Evolutionary conservation across 2,329 filamentous ascomycete genomes (phyloP).

Genomic region (Scolecobasidium constrictum): DNA sequence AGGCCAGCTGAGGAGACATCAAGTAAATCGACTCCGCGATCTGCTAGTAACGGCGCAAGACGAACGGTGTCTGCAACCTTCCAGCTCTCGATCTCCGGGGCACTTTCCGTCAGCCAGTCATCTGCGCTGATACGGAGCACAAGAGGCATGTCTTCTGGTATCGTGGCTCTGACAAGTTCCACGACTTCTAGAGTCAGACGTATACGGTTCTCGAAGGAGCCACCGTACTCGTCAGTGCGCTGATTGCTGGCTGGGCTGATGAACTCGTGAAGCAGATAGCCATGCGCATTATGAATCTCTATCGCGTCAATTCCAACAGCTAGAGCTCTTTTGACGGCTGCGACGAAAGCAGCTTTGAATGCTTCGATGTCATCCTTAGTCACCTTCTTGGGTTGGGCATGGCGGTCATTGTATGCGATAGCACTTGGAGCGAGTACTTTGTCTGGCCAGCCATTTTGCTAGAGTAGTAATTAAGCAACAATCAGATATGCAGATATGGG

Average conservation of each 20-base stretch:
- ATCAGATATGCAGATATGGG: not conserved
- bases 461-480: no score
- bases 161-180: conserved; percentile 48
- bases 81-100: conserved; percentile 50
- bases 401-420: conserved; percentile 50
- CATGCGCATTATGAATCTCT: conserved; percentile 72
- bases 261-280: conserved; percentile 64
- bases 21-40: conserved; percentile 66
- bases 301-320: conserved; percentile 63
- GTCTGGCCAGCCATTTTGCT: conserved; percentile 43
- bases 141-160: conserved; percentile 58
- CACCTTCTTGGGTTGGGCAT: conserved; percentile 56
- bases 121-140: conserved; percentile 64
- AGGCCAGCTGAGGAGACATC: conserved; percentile 74
- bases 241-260: conserved; percentile 59
- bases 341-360: conserved; percentile 52
- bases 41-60: conserved; percentile 57
- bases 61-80: conserved; percentile 51
- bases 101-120: conserved; percentile 62
- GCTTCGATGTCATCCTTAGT: conserved; percentile 55
- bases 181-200: conserved; percentile 58
- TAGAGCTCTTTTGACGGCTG: conserved; percentile 43
- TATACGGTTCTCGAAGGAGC: conserved; percentile 60
- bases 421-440: conserved; percentile 47
- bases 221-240: conserved; percentile 57